A percentile compares a stretch with the other conserved stretches of the same genome.
Conservation (phyloP, 805 yeast genomes). For the Priceomyces melissophilus region DNA sequence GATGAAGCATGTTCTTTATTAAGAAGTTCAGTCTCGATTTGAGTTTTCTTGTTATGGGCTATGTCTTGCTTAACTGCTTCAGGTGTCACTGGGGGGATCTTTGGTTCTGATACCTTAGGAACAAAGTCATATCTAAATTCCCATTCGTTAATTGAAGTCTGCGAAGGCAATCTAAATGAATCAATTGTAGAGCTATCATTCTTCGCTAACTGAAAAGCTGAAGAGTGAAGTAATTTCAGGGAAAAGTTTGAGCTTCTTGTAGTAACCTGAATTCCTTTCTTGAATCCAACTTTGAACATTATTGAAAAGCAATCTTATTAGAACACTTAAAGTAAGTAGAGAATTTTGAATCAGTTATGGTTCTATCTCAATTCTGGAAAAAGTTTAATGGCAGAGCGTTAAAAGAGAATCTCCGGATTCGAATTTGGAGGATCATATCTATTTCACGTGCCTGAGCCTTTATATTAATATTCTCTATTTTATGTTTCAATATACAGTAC, state of each 20-base stretch:
- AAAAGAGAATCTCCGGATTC: not conserved
- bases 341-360: not conserved
- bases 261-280: no score
- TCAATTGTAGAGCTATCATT: conserved; percentile 60
- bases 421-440: not conserved
- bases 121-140: conserved; percentile 46
- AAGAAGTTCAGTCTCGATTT: conserved; percentile 36
- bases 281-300: no score
- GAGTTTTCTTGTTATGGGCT: conserved; percentile 38
- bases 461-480: not conserved
- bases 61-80: conserved; percentile 50
- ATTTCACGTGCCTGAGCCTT: conserved; percentile 1
- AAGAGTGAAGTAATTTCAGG: conserved; percentile 4
- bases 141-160: conserved; percentile 47
- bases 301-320: no score
- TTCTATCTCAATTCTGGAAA: not conserved
- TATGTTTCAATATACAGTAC: not conserved
- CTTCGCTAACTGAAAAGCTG: conserved; percentile 33
- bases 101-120: conserved; percentile 38
- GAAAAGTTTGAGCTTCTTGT: not conserved
- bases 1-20: conserved; percentile 31
- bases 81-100: conserved; percentile 43
- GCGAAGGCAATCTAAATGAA: conserved; percentile 49
- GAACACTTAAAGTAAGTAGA: not conserved
- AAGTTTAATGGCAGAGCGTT: not conserved